Conservation (phyloP, 2,329 filamentous ascomycete species). For the Alternaria sp. region DNA sequence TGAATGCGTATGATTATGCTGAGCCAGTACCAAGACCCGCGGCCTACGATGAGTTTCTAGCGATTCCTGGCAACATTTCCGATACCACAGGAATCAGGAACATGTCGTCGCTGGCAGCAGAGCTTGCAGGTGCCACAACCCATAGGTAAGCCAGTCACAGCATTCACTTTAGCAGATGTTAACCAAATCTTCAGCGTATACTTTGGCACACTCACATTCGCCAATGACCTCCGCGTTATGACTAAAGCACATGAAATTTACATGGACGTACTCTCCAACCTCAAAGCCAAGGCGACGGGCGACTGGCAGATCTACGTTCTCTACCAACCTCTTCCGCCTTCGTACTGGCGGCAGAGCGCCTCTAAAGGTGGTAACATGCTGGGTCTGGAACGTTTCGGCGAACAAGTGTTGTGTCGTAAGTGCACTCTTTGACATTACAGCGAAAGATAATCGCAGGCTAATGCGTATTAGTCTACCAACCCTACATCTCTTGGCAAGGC, state of each 20-base stretch:
- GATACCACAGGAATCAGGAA: constrained; percentile 34
- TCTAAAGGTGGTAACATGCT: constrained; percentile 54
- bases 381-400: constrained; percentile 42
- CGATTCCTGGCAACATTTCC: constrained; percentile 34
- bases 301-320: constrained; percentile 46
- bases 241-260: constrained; percentile 52
- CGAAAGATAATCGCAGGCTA: neutral
- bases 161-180: neutral
- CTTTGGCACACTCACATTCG: constrained; percentile 40
- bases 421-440: neutral
- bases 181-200: constrained; percentile 19
- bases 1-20: constrained; percentile 36
- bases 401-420: constrained; percentile 29
- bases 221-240: constrained; percentile 49
- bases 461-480: constrained; percentile 22
- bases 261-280: constrained; percentile 47
- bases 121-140: constrained; percentile 24
- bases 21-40: constrained; percentile 25
- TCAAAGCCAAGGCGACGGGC: constrained; percentile 38
- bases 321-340: constrained; percentile 53
- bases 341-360: constrained; percentile 45
- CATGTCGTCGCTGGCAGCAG: constrained; percentile 33
- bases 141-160: constrained; percentile 16
- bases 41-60: constrained; percentile 33
- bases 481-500: constrained; percentile 34